Evolutionary conservation across 352 stramenopile genomes (phyloP).

Genomic region (Lagenidium giganteum): DNA sequence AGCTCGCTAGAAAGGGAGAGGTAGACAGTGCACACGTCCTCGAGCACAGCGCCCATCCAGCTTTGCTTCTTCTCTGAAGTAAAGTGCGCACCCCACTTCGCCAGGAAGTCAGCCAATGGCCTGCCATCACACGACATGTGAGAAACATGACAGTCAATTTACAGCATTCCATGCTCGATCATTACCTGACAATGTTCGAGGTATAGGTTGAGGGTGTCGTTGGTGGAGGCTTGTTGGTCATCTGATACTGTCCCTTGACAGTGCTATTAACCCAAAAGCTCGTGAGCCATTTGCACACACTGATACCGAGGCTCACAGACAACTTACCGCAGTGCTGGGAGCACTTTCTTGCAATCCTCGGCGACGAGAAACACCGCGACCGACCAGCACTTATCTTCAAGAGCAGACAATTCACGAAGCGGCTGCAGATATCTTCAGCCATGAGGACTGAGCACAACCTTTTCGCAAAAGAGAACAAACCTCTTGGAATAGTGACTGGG

Average conservation of each 20-base stretch:
- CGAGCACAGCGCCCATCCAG: constrained; percentile 49
- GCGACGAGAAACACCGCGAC: constrained; percentile 47
- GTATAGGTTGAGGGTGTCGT: constrained; percentile 71
- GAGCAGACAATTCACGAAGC: constrained; percentile 24
- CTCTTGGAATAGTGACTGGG: constrained; percentile 42
- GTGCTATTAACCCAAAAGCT: constrained; percentile 31
- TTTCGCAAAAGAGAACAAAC: too few species aligned
- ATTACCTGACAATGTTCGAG: constrained; percentile 62
- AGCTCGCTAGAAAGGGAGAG: constrained; percentile 62
- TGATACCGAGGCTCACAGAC: too few species aligned
- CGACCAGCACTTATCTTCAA: constrained; percentile 67
- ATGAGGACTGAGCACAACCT: too few species aligned
- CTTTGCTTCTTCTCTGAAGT: constrained; percentile 25
- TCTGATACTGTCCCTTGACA: constrained; percentile 87
- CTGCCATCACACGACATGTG: constrained; percentile 22
- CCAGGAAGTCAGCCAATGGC: constrained; percentile 66
- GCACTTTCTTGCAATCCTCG: constrained; percentile 83
- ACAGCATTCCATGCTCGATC: background rate
- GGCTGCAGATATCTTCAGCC: constrained; percentile 27
- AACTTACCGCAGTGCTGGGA: constrained; percentile 72
- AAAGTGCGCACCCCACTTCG: constrained; percentile 66
- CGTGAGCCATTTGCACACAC: too few species aligned
- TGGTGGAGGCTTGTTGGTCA: constrained; percentile 83
- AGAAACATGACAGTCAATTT: constrained; percentile 4
- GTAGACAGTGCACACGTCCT: constrained; percentile 57